A percentile compares a stretch with the other conserved stretches of the same genome.
Evolutionary conservation across 257 asterid genomes (phyloP).

Genomic region (Catharanthus roseus): DNA sequence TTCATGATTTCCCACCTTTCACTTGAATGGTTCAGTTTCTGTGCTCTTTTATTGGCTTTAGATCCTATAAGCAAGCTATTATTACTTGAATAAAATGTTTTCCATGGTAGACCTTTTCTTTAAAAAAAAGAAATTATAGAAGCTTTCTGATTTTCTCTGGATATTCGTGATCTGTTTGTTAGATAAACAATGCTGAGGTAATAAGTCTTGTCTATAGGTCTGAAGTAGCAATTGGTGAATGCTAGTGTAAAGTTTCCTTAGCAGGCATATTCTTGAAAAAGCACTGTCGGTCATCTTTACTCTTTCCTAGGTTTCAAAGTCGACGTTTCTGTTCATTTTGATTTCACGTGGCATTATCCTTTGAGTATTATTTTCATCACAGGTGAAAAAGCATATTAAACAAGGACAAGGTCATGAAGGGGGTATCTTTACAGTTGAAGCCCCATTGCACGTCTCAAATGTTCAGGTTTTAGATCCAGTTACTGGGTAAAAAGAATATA

Average conservation of each 20-base stretch:
- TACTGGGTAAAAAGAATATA: conserved; percentile 50
- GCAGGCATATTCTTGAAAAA: no score
- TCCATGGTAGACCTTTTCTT: neutral
- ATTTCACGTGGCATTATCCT: neutral
- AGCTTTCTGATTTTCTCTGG: neutral
- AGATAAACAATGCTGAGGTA: neutral
- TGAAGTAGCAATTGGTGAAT: no score
- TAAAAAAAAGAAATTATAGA: neutral
- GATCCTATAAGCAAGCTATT: neutral
- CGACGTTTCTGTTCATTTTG: neutral
- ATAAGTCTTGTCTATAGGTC: neutral
- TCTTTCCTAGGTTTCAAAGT: no score
- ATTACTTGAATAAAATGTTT: neutral
- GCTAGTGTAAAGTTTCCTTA: no score
- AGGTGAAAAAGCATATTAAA: conserved; percentile 97
- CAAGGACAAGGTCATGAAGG: conserved; percentile 99
- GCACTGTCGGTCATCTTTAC: no score
- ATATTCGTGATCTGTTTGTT: neutral
- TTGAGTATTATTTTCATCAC: conserved; percentile 19
- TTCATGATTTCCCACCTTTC: neutral
- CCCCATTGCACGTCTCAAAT: conserved; percentile 91
- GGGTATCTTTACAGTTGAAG: conserved; percentile 93
- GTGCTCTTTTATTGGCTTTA: neutral
- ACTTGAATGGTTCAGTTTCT: neutral
- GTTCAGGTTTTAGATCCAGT: conserved; percentile 87